These are phyloP conservation scores for Arthroderma uncinatum DNA, from an alignment of 2,329 filamentous ascomycete genomes.

Conservation along the genomic window DNA sequence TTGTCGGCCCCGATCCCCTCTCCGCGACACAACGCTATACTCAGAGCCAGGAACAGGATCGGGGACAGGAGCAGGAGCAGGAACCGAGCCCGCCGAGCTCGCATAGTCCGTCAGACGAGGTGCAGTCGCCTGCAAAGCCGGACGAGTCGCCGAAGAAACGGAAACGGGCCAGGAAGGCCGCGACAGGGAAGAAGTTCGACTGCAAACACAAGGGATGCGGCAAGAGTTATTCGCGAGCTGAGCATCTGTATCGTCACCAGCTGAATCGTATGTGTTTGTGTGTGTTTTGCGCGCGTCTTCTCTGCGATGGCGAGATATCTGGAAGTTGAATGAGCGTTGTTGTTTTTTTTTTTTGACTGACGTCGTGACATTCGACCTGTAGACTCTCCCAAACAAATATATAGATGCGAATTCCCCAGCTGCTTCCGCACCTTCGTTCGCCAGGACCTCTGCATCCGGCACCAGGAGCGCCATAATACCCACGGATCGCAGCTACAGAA, in stretches of 20 bases:
- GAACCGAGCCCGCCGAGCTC: background rate
- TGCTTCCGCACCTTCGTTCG: constrained; percentile 86
- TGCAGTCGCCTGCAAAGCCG: background rate
- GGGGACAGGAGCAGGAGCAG: background rate
- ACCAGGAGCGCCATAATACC: constrained; percentile 68
- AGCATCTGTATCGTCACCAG: constrained; percentile 93
- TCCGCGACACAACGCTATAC: background rate
- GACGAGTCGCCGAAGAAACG: constrained; percentile 29
- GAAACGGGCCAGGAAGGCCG: constrained; percentile 36
- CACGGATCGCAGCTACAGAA: constrained; percentile 42
- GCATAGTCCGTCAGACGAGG: background rate
- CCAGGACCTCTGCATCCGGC: constrained; percentile 79
- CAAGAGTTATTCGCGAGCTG: constrained; percentile 91
- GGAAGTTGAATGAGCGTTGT: background rate
- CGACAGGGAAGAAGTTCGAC: constrained; percentile 50
- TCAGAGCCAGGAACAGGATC: background rate
- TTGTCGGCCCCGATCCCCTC: background rate
- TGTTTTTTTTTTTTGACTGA: background rate
- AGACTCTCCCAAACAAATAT: constrained; percentile 92
- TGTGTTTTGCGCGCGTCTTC: constrained; percentile 3
- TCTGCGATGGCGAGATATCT: background rate
- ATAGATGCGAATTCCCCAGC: constrained; percentile 82
- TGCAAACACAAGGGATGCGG: constrained; percentile 80
- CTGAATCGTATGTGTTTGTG: constrained; percentile 62
- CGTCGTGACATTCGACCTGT: constrained; percentile 7